Conservation (phyloP, 2,329 filamentous ascomycete species). For the Thielaviopsis populi region DNA sequence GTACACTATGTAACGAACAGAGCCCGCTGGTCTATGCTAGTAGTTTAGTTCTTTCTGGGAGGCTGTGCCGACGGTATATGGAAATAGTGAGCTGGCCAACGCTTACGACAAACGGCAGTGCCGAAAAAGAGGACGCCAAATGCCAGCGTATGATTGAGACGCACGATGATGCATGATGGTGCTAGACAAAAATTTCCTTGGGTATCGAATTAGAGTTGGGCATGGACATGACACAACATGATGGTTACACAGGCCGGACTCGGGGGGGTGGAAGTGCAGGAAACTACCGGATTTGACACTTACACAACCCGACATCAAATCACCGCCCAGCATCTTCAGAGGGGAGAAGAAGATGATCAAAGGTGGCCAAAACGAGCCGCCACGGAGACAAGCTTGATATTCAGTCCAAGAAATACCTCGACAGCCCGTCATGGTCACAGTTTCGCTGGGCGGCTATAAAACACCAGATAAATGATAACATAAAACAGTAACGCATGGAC, state of each 20-base stretch:
- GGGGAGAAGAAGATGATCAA: no score
- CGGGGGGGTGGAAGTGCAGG: not conserved
- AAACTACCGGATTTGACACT: not conserved
- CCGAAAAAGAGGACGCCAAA: not conserved
- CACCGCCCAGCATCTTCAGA: not conserved
- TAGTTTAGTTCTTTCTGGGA: no score
- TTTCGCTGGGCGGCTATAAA: not conserved
- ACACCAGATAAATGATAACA: not conserved
- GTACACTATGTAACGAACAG: no score
- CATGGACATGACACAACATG: not conserved
- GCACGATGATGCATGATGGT: not conserved
- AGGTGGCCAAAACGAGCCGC: no score
- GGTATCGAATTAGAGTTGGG: not conserved
- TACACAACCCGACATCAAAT: not conserved
- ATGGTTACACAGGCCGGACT: not conserved
- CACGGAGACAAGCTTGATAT: no score
- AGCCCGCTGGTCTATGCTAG: no score
- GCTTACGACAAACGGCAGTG: not conserved
- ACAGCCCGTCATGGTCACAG: no score
- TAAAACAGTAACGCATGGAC: not conserved
- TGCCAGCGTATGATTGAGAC: not conserved
- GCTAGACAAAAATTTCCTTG: not conserved
- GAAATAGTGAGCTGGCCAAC: no score
- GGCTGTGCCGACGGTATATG: no score
- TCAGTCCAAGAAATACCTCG: no score